Base-by-base conservation (phyloP, 352 stramenopile species). In the Globisporangium carolinianum region DNA sequence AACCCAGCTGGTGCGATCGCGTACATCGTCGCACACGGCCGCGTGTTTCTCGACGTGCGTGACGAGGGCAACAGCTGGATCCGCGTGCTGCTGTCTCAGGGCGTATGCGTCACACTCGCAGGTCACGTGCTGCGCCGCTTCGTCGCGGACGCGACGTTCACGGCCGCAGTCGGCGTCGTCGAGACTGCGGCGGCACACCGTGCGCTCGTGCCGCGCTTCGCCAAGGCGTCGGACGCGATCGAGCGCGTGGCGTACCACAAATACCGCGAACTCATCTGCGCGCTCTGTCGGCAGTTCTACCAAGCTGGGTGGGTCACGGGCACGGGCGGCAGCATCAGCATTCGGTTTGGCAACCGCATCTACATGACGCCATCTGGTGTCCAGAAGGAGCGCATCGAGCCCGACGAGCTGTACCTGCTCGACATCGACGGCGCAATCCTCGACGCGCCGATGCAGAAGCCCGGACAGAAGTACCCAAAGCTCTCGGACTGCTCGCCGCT, bases 351-450 rank as follows among this genome's bases (percentile, higher is more conserved):
- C 11, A 97, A 94, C 63, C 79, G 91, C 45, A 89, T 98, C 51
- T 98, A 96, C 81, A 96, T 98, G 71, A 97, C 95, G 35, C 96
- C 96, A 5, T 97, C 87, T 11, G 95, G 94, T n/a, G 91, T 98
- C 46, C 91, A 97, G 55, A 98, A 98, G 68, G 96, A 99, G 73
- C 91, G 95, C 57, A 96, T 98, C 57, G 68, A 95, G 45, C 89
- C 92, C 0, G 86, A 98, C 58, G 95, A 98, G 58, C 72, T 98
- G 6, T 98, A 98, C 71, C 80, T 98, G 66, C 76, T 98, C 18
- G 90, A 97, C 60, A 70, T 91, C 57, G 78, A 96, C 51, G 76
- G 82, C 36, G 70, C 73, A 47, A 71, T 98, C 11, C 72, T 98
- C 15, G 72, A 85, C 45, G 79, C 67, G 15, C 81, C 83, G 1